Percentiles rank a stretch among this genome's conserved stretches.
Evolutionary conservation across 768 basidiomycete genomes (phyloP).

Genomic region (Saitozyma sp.): DNA sequence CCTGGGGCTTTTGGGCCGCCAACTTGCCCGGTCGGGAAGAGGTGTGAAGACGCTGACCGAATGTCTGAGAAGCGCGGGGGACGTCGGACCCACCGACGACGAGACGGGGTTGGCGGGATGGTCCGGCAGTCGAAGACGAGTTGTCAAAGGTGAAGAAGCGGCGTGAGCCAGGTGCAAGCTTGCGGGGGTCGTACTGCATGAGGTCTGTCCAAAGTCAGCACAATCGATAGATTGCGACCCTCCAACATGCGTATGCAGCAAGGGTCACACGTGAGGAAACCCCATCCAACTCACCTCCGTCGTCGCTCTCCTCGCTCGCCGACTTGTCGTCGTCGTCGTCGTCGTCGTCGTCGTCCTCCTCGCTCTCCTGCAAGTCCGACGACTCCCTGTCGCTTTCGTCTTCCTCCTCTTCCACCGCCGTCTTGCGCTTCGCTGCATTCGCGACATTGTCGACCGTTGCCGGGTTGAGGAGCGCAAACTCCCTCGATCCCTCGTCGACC

Average conservation of each 20-base stretch:
- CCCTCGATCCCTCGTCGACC: constrained; percentile 82
- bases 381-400: constrained; percentile 71
- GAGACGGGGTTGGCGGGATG: constrained; percentile 12
- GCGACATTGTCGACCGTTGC: constrained; percentile 63
- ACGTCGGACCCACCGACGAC: constrained; percentile 9
- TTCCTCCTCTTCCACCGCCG: constrained; percentile 83
- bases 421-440: constrained; percentile 58
- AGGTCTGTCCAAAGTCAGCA: constrained; percentile 23
- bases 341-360: constrained; percentile 16
- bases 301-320: constrained; percentile 14
- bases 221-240: neutral
- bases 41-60: constrained; percentile 44
- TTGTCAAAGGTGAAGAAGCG: neutral
- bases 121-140: neutral
- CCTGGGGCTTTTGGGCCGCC: constrained; percentile 4
- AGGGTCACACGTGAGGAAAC: too few relatives aligned
- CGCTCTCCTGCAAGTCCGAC: constrained; percentile 43
- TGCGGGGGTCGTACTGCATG: constrained; percentile 45
- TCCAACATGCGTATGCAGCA: neutral
- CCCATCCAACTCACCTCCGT: constrained; percentile 23
- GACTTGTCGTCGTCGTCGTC: constrained; percentile 16
- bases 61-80: constrained; percentile 22
- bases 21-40: neutral
- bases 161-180: constrained; percentile 16
- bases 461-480: constrained; percentile 91